These are phyloP conservation scores for Talaromyces piceae DNA, from an alignment of 2,329 filamentous ascomycete genomes.

Conservation along the genomic window DNA sequence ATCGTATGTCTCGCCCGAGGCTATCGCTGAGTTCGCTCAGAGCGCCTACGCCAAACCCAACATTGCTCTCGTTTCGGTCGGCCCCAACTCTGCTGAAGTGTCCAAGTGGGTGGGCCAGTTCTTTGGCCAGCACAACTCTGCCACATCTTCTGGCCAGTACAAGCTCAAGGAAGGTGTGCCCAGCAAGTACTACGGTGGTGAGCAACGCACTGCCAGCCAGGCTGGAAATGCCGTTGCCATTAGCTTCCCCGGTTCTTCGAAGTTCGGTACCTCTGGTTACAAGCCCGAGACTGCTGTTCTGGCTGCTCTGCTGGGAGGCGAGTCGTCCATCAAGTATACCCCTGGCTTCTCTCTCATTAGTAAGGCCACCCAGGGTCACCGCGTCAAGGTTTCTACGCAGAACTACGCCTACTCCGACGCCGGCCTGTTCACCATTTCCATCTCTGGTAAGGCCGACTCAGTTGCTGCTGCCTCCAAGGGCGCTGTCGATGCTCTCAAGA, in stretches of 20 bases:
- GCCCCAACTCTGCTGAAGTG: conserved; percentile 66
- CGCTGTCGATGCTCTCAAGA: conserved; percentile 74
- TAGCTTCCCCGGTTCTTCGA: conserved; percentile 85
- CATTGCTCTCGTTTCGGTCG: conserved; percentile 85
- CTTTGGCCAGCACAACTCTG: conserved; percentile 64
- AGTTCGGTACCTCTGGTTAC: conserved; percentile 60
- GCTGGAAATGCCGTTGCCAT: conserved; percentile 78
- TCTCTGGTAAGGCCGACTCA: conserved; percentile 65
- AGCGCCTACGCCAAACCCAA: conserved; percentile 82
- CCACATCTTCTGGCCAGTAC: conserved; percentile 43
- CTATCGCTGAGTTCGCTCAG: conserved; percentile 67
- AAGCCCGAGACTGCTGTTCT: conserved; percentile 89
- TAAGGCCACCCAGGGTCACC: conserved; percentile 63
- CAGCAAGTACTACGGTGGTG: conserved; percentile 87
- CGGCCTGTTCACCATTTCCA: conserved; percentile 76
- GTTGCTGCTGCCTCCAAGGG: conserved; percentile 68
- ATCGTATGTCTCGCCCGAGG: conserved; percentile 72
- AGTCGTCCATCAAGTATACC: conserved; percentile 92
- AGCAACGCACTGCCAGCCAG: conserved; percentile 76
- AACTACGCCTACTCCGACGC: conserved; percentile 89
- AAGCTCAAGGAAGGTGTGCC: conserved; percentile 53
- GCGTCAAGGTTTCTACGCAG: conserved; percentile 62
- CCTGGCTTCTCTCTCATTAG: conserved; percentile 84
- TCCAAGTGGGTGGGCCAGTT: conserved; percentile 89
- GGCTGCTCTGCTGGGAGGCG: conserved; percentile 77